Conservation (phyloP, 129 eudicot species). For the Arctium lappa region DNA sequence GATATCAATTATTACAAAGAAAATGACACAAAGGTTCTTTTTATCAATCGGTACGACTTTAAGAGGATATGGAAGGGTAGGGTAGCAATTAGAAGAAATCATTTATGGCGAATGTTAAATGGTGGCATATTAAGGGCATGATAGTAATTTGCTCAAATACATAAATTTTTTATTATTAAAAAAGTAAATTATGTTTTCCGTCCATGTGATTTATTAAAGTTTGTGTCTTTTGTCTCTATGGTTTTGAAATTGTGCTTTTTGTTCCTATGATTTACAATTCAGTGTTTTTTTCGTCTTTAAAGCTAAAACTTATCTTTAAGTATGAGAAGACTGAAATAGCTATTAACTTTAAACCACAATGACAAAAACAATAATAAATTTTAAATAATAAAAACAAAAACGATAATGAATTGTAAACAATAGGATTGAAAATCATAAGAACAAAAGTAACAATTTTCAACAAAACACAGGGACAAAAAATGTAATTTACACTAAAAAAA, state of each 20-base stretch:
- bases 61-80: conserved; percentile 16
- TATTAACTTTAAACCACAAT: neutral
- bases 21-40: conserved; percentile 11
- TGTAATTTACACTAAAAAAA: too few relatives aligned
- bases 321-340: neutral
- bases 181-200: neutral
- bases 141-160: conserved; percentile 2
- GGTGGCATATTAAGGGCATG: neutral
- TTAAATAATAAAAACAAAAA: neutral
- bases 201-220: neutral
- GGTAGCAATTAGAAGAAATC: conserved; percentile 6
- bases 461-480: too few relatives aligned
- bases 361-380: neutral
- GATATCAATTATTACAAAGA: conserved; percentile 3
- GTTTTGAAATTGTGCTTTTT: too few relatives aligned
- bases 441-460: too few relatives aligned
- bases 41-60: conserved; percentile 15
- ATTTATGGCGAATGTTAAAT: neutral
- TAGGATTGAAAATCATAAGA: neutral
- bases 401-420: neutral
- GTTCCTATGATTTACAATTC: neutral
- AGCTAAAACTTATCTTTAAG: neutral
- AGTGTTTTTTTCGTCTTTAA: neutral
- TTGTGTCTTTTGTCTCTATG: neutral
- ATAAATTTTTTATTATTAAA: neutral